Conservation (phyloP, 768 basidiomycete genomes). For the Xerocomus potaroensis region DNA sequence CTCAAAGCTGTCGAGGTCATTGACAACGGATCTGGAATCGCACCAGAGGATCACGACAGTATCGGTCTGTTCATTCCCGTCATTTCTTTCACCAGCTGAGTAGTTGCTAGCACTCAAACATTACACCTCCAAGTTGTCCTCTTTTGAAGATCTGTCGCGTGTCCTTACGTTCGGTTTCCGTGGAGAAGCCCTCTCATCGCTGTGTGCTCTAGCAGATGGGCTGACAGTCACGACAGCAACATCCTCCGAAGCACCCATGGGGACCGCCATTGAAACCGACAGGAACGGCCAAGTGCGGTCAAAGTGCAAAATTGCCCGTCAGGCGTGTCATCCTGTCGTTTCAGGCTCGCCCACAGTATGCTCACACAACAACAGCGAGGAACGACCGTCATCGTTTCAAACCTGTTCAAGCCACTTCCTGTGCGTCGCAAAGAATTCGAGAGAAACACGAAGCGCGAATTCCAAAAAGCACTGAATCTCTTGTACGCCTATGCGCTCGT, state of each 20-base stretch:
- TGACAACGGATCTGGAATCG: slow-evolving; percentile 90
- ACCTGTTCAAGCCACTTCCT: slow-evolving; percentile 77
- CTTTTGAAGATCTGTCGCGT: slow-evolving; percentile 63
- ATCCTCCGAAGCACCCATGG: slow-evolving; percentile 61
- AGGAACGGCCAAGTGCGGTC: slow-evolving; percentile 55
- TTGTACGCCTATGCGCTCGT: slow-evolving; percentile 88
- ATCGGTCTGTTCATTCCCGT: slow-evolving; percentile 50
- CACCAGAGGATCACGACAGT: slow-evolving; percentile 66
- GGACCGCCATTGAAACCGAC: slow-evolving; percentile 72
- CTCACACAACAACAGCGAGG: slow-evolving; percentile 57
- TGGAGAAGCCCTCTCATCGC: slow-evolving; percentile 91
- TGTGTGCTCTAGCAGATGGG: slow-evolving; percentile 75
- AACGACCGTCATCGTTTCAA: slow-evolving; percentile 71
- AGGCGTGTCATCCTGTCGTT: slow-evolving; percentile 42
- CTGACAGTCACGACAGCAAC: slow-evolving; percentile 6
- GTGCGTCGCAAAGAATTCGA: slow-evolving; percentile 92
- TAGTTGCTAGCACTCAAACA: slow-evolving; percentile 71
- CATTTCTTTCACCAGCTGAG: background rate
- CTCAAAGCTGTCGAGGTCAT: slow-evolving; percentile 78
- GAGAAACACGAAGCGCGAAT: slow-evolving; percentile 85
- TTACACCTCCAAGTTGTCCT: slow-evolving; percentile 84
- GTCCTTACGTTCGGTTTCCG: slow-evolving; percentile 90
- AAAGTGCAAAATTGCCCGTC: slow-evolving; percentile 65
- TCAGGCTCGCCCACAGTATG: background rate
- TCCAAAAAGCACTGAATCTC: slow-evolving; percentile 75